Evolutionary conservation across 371 early-diverging fungal genomes (phyloP).

Genomic region (Mortierella sp.): DNA sequence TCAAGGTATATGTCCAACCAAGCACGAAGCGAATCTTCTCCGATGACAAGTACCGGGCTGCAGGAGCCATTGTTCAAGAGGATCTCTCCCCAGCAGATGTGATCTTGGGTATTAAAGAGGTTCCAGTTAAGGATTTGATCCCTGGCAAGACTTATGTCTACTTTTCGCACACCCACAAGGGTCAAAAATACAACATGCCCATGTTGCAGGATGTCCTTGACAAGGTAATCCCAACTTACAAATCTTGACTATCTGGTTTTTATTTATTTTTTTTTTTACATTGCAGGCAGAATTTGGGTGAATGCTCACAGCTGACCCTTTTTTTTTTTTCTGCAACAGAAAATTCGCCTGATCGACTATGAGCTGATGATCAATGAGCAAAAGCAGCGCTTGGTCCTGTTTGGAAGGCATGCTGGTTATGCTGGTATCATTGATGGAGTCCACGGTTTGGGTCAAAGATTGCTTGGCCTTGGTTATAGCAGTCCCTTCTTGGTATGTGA

Average conservation of each 20-base stretch:
- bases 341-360: slow-evolving; percentile 94
- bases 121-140: slow-evolving; percentile 85
- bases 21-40: slow-evolving; percentile 91
- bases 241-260: background rate
- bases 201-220: slow-evolving; percentile 89
- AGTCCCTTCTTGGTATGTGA: slow-evolving; percentile 91
- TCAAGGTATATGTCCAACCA: slow-evolving; percentile 90
- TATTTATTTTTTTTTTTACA: background rate
- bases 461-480: slow-evolving; percentile 92
- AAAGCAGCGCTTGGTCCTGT: slow-evolving; percentile 88
- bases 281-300: no score
- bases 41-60: slow-evolving; percentile 84
- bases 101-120: slow-evolving; percentile 97
- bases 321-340: slow-evolving; percentile 62
- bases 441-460: slow-evolving; percentile 92
- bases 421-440: slow-evolving; percentile 97
- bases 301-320: background rate
- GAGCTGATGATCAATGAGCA: slow-evolving; percentile 90
- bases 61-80: slow-evolving; percentile 90
- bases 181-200: slow-evolving; percentile 93
- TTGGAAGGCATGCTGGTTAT: slow-evolving; percentile 95
- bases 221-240: slow-evolving; percentile 68
- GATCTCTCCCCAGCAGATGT: slow-evolving; percentile 91
- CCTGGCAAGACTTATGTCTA: slow-evolving; percentile 92
- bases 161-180: slow-evolving; percentile 99